phyloP scores from a whole-genome alignment of 768 basidiomycete species.

The Naganishia randhawae region DNA sequence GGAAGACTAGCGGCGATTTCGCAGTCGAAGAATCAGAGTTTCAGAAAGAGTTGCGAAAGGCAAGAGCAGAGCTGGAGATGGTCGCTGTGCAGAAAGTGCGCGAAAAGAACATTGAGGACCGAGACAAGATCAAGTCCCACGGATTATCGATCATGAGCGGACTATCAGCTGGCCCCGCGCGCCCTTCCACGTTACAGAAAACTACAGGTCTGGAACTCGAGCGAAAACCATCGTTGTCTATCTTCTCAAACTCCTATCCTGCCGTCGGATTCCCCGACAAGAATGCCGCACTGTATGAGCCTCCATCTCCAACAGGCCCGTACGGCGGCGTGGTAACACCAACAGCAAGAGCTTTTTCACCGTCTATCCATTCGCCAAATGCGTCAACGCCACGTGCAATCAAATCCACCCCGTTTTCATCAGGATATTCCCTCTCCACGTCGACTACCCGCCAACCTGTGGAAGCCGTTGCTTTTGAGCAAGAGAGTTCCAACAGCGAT shows the following conservation, averaged over 20 bases:
- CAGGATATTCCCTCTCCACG: not conserved
- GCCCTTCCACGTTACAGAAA: not conserved
- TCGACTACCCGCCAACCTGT: not conserved
- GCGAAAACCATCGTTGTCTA: slow-evolving; percentile 12
- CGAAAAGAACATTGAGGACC: slow-evolving; percentile 2
- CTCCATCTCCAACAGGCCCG: slow-evolving; percentile 2
- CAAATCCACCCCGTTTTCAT: not conserved
- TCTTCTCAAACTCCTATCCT: slow-evolving; percentile 21
- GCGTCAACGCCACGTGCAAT: not conserved
- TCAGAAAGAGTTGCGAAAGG: slow-evolving; percentile 26
- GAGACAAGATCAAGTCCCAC: slow-evolving; percentile 5
- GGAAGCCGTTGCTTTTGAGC: not conserved
- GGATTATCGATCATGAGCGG: not conserved
- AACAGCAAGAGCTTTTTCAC: not conserved
- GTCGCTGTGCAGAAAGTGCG: slow-evolving; percentile 26
- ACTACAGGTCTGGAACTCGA: slow-evolving; percentile 7
- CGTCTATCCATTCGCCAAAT: not conserved
- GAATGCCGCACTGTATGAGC: slow-evolving; percentile 8
- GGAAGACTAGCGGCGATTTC: slow-evolving; percentile 30
- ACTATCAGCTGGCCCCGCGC: not conserved
- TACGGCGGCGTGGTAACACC: not conserved
- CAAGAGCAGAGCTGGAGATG: slow-evolving; percentile 29
- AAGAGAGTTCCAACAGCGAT: not conserved
- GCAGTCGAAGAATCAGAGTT: slow-evolving; percentile 31
- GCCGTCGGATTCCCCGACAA: slow-evolving; percentile 8